These are phyloP conservation scores for Solanum neorickii DNA, from an alignment of 257 asterid species.

Conservation along the genomic window DNA sequence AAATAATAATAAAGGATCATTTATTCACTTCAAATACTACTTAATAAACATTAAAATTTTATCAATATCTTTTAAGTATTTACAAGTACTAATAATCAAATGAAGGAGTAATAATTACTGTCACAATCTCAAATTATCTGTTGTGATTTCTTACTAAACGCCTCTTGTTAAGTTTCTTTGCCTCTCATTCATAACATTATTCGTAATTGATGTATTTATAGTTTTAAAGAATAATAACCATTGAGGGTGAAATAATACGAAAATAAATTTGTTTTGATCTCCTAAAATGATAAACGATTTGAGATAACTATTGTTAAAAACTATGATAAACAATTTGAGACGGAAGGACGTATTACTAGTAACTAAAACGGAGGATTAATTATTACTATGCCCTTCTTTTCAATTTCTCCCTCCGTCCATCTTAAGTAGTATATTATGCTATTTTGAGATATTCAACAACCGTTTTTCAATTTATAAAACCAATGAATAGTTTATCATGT, in stretches of 20 bases:
- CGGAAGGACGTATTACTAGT: neutral
- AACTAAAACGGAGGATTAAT: neutral
- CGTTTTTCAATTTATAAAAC: too few relatives aligned
- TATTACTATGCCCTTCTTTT: neutral
- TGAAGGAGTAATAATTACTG: neutral
- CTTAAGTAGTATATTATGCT: too few relatives aligned
- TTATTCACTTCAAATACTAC: neutral
- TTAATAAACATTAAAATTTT: neutral
- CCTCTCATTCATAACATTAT: too few relatives aligned
- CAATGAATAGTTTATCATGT: too few relatives aligned
- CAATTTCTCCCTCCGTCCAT: neutral
- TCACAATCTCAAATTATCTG: too few relatives aligned
- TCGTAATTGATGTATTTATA: neutral
- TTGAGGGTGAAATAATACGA: neutral
- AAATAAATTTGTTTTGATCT: neutral
- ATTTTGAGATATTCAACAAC: too few relatives aligned
- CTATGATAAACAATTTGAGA: neutral
- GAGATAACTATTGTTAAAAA: neutral
- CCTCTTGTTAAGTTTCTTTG: too few relatives aligned
- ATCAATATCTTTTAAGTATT: neutral
- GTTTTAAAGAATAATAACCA: neutral
- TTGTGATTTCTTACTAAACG: neutral
- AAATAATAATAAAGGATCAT: neutral
- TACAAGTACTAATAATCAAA: neutral
- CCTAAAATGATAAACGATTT: neutral